Percentiles rank a stretch among this genome's conserved stretches.
Conservation (phyloP, 768 basidiomycete genomes). For the Termitomyces sp. region DNA sequence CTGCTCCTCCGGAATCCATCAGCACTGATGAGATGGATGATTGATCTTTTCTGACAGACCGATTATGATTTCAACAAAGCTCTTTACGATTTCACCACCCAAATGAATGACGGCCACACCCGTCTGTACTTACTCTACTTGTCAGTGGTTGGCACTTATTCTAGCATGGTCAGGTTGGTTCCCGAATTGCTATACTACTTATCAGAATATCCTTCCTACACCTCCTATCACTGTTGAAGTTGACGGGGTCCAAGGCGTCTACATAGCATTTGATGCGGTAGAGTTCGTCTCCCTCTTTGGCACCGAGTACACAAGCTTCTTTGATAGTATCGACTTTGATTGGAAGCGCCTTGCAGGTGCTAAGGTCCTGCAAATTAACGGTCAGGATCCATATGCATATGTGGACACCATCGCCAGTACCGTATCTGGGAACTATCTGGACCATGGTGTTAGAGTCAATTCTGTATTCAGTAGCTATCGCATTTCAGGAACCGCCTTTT, state of each 20-base stretch:
- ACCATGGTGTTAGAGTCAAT: slow-evolving; percentile 62
- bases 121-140: slow-evolving; percentile 28
- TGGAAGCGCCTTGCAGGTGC: slow-evolving; percentile 63
- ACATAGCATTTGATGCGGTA: slow-evolving; percentile 52
- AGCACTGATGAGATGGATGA: not conserved
- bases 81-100: slow-evolving; percentile 50
- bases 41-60: slow-evolving; percentile 33
- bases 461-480: slow-evolving; percentile 59
- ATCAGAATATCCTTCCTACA: slow-evolving; percentile 54
- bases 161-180: slow-evolving; percentile 44
- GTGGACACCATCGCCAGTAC: slow-evolving; percentile 54
- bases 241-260: slow-evolving; percentile 43
- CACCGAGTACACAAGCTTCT: slow-evolving; percentile 39
- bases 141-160: not conserved
- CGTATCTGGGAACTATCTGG: slow-evolving; percentile 61
- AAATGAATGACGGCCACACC: slow-evolving; percentile 66
- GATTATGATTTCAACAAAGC: slow-evolving; percentile 65
- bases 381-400: slow-evolving; percentile 49
- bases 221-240: slow-evolving; percentile 50
- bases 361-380: slow-evolving; percentile 50
- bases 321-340: slow-evolving; percentile 48
- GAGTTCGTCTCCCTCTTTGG: slow-evolving; percentile 48
- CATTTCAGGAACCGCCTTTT: slow-evolving; percentile 40
- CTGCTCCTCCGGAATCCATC: not conserved
- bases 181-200: slow-evolving; percentile 50